phyloP scores from a whole-genome alignment of 768 basidiomycete genomes.

The Leccinum disarticulatum region DNA sequence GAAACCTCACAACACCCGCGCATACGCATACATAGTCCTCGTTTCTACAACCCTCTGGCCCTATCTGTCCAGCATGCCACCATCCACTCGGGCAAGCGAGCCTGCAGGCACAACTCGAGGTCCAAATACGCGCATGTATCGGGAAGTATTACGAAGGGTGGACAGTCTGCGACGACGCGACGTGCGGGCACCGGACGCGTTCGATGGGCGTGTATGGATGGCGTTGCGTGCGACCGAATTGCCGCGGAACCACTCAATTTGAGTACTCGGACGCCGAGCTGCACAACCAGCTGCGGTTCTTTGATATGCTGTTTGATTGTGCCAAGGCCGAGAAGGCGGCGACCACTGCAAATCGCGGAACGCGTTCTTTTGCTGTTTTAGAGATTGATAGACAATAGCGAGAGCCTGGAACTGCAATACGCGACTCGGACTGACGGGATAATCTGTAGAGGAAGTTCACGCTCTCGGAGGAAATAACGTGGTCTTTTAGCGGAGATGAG shows the following conservation, averaged over 20 bases:
- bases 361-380: conserved; percentile 8
- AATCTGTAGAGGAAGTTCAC: conserved; percentile 50
- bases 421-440: background rate
- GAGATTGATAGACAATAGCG: background rate
- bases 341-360: conserved; percentile 42
- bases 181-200: conserved; percentile 82
- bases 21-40: conserved; percentile 48
- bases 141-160: conserved; percentile 85
- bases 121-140: conserved; percentile 78
- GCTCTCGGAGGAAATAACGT: conserved; percentile 52
- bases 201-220: conserved; percentile 93
- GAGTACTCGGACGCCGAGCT: conserved; percentile 84
- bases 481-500: conserved; percentile 52
- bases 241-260: conserved; percentile 10
- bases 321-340: conserved; percentile 58
- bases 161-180: conserved; percentile 83
- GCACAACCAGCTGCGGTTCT: conserved; percentile 91
- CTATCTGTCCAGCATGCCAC: conserved; percentile 69
- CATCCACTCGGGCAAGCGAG: conserved; percentile 53
- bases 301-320: conserved; percentile 71
- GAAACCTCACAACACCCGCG: background rate
- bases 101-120: conserved; percentile 81
- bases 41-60: conserved; percentile 62
- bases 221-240: conserved; percentile 58
- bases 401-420: no score